Conservation (phyloP, 2,329 filamentous ascomycete genomes). For the Ceratocystis lukuohia region DNA sequence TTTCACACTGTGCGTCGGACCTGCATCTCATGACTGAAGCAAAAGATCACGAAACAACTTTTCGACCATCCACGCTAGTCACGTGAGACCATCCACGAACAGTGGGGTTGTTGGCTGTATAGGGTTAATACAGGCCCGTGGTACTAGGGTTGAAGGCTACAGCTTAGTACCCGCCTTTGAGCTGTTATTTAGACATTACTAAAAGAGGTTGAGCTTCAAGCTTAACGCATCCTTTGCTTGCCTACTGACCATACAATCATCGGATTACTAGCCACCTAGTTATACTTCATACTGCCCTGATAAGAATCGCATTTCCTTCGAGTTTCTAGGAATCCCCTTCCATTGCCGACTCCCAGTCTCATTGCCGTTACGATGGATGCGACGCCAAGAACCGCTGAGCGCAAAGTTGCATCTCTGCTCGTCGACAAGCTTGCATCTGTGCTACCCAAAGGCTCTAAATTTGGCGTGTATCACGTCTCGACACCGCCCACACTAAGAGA, state of each 20-base stretch:
- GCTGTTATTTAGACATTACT: not conserved
- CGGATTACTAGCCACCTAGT: not conserved
- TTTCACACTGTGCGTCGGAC: not conserved
- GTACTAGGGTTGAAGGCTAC: not conserved
- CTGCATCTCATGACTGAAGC: not conserved
- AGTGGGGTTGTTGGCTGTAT: slow-evolving; percentile 6
- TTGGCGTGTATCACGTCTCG: slow-evolving; percentile 74
- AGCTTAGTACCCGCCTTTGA: not conserved
- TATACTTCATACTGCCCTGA: not conserved
- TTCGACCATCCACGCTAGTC: slow-evolving; percentile 11
- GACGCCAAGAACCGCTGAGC: slow-evolving; percentile 17
- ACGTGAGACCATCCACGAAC: slow-evolving; percentile 6
- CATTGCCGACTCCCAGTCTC: not conserved
- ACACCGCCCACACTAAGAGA: slow-evolving; percentile 63
- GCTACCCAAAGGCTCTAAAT: slow-evolving; percentile 41
- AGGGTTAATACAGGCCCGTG: not conserved
- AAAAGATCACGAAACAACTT: slow-evolving; percentile 13
- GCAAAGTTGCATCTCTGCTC: slow-evolving; percentile 25
- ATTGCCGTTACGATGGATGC: not conserved
- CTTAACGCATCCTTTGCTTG: not conserved
- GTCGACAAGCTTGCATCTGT: slow-evolving; percentile 33
- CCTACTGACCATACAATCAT: not conserved
- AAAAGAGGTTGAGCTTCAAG: not conserved
- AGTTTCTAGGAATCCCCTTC: not conserved
- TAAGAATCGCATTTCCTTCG: not conserved